These are phyloP conservation scores for Cordia subcordata DNA, from an alignment of 257 asterid species.

Conservation along the genomic window DNA sequence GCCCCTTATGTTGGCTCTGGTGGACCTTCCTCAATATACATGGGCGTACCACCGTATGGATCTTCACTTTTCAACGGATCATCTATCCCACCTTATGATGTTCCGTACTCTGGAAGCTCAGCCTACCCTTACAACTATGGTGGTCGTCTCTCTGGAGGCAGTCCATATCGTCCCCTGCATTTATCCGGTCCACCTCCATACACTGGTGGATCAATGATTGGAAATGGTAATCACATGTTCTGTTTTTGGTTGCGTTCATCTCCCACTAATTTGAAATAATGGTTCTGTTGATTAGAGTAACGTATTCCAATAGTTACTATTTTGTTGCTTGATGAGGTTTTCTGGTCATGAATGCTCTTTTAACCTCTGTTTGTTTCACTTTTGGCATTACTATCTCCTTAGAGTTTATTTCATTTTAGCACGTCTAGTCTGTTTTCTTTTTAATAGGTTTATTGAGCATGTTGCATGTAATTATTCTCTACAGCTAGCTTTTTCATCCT, in stretches of 20 bases:
- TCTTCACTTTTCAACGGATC: conserved; percentile 66
- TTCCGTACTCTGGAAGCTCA: conserved; percentile 78
- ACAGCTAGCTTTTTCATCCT: too few relatives aligned
- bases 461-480: too few relatives aligned
- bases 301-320: too few relatives aligned
- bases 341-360: too few relatives aligned
- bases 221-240: conserved; percentile 40
- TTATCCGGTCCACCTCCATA: conserved; percentile 68
- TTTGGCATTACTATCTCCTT: too few relatives aligned
- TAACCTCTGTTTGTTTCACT: too few relatives aligned
- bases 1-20: conserved; percentile 66
- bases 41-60: conserved; percentile 78
- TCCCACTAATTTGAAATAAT: too few relatives aligned
- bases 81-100: conserved; percentile 74
- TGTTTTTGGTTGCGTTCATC: background rate
- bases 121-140: conserved; percentile 79
- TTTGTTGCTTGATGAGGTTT: too few relatives aligned
- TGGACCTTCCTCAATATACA: conserved; percentile 72
- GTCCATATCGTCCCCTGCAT: conserved; percentile 72
- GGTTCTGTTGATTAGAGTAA: too few relatives aligned
- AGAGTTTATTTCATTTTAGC: too few relatives aligned
- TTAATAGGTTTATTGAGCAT: too few relatives aligned
- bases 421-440: background rate
- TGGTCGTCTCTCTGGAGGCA: conserved; percentile 69
- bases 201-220: conserved; percentile 62